phyloP scores from a whole-genome alignment of 768 basidiomycete species.

The Mycena sanguinolenta region DNA sequence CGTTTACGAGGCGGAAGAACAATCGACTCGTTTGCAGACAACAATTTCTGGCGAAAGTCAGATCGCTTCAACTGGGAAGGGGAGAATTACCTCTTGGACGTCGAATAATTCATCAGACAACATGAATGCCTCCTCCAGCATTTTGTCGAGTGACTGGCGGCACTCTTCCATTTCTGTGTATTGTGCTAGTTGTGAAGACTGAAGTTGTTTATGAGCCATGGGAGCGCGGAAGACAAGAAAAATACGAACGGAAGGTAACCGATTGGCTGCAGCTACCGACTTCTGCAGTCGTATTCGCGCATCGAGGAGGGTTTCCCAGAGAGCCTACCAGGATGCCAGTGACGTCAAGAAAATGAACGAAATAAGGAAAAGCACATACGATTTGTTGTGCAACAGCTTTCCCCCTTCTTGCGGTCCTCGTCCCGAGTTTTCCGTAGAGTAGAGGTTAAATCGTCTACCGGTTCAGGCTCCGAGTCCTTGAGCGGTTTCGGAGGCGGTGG shows the following conservation, averaged over 20 bases:
- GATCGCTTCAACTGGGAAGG: background rate
- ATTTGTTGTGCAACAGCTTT: slow-evolving; percentile 87
- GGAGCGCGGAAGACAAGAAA: background rate
- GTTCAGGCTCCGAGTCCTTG: slow-evolving; percentile 32
- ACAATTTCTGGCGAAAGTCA: slow-evolving; percentile 53
- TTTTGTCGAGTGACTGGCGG: slow-evolving; percentile 59
- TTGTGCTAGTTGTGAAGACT: slow-evolving; percentile 54
- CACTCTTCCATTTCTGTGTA: slow-evolving; percentile 55
- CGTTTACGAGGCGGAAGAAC: slow-evolving; percentile 70
- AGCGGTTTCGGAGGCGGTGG: slow-evolving; percentile 27
- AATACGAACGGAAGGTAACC: slow-evolving; percentile 70
- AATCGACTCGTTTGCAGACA: slow-evolving; percentile 62
- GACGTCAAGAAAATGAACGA: background rate
- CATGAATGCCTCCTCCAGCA: slow-evolving; percentile 71
- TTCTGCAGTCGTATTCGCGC: slow-evolving; percentile 95
- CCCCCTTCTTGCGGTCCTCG: slow-evolving; percentile 84
- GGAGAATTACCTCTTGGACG: slow-evolving; percentile 70
- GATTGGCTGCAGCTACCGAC: slow-evolving; percentile 72
- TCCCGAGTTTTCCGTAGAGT: slow-evolving; percentile 71
- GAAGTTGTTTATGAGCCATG: slow-evolving; percentile 29
- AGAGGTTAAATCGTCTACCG: slow-evolving; percentile 60
- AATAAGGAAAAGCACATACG: slow-evolving; percentile 58
- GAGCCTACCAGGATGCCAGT: slow-evolving; percentile 58
- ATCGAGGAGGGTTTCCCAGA: slow-evolving; percentile 92
- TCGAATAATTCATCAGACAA: slow-evolving; percentile 78